Conservation (phyloP, 1,284 basidiomycete genomes). For the Ceraceosorus guamensis region DNA sequence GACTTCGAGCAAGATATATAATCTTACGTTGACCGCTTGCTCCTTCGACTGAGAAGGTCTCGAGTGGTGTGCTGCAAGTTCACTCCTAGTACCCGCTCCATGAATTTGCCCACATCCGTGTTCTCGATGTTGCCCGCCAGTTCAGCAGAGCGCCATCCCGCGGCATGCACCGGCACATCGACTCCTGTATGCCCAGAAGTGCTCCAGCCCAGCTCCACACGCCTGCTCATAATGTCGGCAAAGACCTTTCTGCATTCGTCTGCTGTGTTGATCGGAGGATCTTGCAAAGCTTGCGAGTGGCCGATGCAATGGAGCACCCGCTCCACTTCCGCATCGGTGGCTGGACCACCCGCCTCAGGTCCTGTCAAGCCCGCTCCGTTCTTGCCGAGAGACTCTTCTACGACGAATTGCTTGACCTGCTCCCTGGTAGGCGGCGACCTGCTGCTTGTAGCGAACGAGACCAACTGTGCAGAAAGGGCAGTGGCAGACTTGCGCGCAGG, state of each 20-base stretch:
- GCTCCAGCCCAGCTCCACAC: conserved; percentile 50
- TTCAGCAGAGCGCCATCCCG: conserved; percentile 30
- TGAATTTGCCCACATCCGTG: conserved; percentile 40
- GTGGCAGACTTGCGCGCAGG: conserved; percentile 47
- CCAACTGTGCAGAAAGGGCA: conserved; percentile 30
- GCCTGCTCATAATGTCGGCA: conserved; percentile 25
- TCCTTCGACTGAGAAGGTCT: too few species aligned
- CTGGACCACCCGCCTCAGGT: conserved; percentile 12
- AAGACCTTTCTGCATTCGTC: conserved; percentile 13
- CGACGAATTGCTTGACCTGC: conserved; percentile 19
- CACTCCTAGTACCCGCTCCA: too few species aligned
- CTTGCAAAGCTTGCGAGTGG: conserved; percentile 12
- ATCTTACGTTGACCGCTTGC: too few species aligned
- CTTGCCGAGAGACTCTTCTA: conserved; percentile 19
- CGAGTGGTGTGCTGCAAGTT: too few species aligned
- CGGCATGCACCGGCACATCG: conserved; percentile 50
- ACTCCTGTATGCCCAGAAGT: conserved; percentile 50
- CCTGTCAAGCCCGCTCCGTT: conserved; percentile 11
- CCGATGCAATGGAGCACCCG: conserved; percentile 24
- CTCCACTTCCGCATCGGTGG: conserved; percentile 36
- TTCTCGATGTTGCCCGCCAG: conserved; percentile 49
- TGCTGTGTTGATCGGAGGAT: neutral
- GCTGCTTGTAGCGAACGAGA: conserved; percentile 32
- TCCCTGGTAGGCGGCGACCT: conserved; percentile 5
- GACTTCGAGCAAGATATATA: too few species aligned